Evolutionary conservation across 2,329 filamentous ascomycete species (phyloP).

Genomic region (Colletotrichum salicis): DNA sequence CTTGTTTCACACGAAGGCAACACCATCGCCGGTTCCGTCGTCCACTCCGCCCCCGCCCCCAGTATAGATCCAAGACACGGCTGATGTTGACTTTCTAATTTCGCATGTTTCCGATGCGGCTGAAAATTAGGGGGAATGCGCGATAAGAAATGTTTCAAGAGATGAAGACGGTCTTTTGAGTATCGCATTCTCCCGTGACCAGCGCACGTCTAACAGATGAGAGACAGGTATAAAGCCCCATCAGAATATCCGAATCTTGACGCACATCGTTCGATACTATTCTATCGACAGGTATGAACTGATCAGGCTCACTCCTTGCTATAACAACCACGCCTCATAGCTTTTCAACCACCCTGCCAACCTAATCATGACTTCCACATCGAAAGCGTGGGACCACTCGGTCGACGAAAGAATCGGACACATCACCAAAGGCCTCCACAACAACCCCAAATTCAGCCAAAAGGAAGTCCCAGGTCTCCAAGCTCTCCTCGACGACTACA

Average conservation of each 20-base stretch:
- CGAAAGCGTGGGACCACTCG: constrained; percentile 4
- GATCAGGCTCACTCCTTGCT: background rate
- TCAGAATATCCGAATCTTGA: background rate
- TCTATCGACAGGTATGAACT: background rate
- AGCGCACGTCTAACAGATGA: background rate
- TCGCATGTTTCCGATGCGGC: background rate
- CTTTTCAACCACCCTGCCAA: background rate
- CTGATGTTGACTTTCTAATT: background rate
- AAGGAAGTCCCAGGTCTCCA: background rate
- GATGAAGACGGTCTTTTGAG: background rate
- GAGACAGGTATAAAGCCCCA: background rate
- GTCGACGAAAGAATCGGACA: background rate
- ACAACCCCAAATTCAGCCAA: background rate
- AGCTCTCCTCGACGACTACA: background rate
- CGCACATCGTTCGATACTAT: background rate
- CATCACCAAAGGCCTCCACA: constrained; percentile 14
- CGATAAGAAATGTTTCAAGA: background rate
- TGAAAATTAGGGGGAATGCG: background rate
- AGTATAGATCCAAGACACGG: background rate
- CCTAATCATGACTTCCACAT: background rate
- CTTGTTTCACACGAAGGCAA: background rate
- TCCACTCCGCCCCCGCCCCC: background rate
- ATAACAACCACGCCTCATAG: background rate
- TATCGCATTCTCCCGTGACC: background rate
- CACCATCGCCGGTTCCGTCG: background rate